Evolutionary conservation across 495 filamentous ascomycete species (phyloP).

Genomic region (Penicillium tannophilum): DNA sequence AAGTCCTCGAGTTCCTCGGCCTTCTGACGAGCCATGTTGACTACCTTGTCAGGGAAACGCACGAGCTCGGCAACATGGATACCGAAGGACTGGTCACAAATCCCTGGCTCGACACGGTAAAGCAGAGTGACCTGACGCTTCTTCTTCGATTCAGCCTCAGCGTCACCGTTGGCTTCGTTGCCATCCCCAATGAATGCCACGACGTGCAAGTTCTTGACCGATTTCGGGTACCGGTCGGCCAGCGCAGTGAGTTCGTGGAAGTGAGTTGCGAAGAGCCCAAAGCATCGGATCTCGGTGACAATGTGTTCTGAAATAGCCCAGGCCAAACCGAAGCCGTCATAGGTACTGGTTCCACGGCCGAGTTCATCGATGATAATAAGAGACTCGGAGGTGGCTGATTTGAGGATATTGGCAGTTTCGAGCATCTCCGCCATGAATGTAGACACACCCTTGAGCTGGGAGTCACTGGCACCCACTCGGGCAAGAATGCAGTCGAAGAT

Average conservation of each 20-base stretch:
- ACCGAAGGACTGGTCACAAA: slow-evolving; percentile 96
- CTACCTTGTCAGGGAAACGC: slow-evolving; percentile 95
- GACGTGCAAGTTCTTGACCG: slow-evolving; percentile 90
- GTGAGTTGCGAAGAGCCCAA: slow-evolving; percentile 93
- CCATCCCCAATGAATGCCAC: slow-evolving; percentile 86
- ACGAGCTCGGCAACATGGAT: slow-evolving; percentile 98
- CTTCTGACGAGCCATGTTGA: slow-evolving; percentile 98
- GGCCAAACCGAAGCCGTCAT: slow-evolving; percentile 96
- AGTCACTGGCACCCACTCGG: slow-evolving; percentile 92
- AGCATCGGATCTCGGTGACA: slow-evolving; percentile 89
- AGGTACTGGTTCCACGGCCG: slow-evolving; percentile 96
- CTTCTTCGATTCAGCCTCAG: slow-evolving; percentile 46
- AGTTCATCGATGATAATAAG: slow-evolving; percentile 99
- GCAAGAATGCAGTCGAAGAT: slow-evolving; percentile 99
- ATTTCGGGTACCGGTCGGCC: slow-evolving; percentile 75
- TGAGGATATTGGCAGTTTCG: slow-evolving; percentile 97
- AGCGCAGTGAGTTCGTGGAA: slow-evolving; percentile 97
- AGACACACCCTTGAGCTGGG: slow-evolving; percentile 95
- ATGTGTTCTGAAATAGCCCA: slow-evolving; percentile 99
- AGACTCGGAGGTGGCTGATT: slow-evolving; percentile 89
- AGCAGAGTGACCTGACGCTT: slow-evolving; percentile 90
- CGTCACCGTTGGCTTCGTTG: slow-evolving; percentile 25
- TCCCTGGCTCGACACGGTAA: slow-evolving; percentile 92
- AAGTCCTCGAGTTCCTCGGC: slow-evolving; percentile 98
- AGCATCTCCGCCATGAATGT: slow-evolving; percentile 99